phyloP scores from a whole-genome alignment of 2,329 filamentous ascomycete species.

The Ilyonectria robusta region DNA sequence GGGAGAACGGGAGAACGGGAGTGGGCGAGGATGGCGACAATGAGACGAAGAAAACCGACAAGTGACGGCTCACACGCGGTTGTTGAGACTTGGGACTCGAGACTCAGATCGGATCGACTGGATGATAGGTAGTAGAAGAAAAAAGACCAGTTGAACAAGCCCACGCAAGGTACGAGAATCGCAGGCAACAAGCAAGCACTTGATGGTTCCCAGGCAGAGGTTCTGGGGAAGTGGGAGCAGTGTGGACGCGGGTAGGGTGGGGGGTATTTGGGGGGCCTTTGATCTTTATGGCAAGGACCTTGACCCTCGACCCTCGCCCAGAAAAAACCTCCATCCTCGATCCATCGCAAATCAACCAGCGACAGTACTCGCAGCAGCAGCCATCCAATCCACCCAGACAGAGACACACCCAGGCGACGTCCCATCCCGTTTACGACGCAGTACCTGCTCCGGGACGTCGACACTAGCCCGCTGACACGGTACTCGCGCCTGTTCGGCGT shows the following conservation, averaged over 20 bases:
- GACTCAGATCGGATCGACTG: not conserved
- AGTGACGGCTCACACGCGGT: constrained; percentile 22
- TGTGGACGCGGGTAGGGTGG: constrained; percentile 36
- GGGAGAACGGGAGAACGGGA: constrained; percentile 21
- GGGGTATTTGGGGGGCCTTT: constrained; percentile 32
- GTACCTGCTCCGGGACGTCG: constrained; percentile 2
- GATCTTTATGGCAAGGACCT: constrained; percentile 25
- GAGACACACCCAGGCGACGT: constrained; percentile 22
- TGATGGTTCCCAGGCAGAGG: constrained; percentile 15
- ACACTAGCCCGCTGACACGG: constrained; percentile 15
- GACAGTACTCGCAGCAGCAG: not conserved
- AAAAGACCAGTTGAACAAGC: constrained; percentile 7
- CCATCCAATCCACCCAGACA: constrained; percentile 4
- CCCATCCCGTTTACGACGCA: constrained; percentile 25
- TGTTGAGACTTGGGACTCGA: not conserved
- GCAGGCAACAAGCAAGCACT: constrained; percentile 17
- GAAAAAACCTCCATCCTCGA: constrained; percentile 17
- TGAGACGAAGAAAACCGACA: not conserved
- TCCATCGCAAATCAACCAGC: constrained; percentile 15
- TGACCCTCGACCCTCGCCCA: not conserved
- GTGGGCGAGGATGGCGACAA: constrained; percentile 14
- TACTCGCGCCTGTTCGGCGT: constrained; percentile 5
- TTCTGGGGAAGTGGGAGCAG: constrained; percentile 35
- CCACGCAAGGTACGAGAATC: constrained; percentile 19
- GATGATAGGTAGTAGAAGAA: constrained; percentile 9